A percentile compares a stretch with the other conserved stretches of the same genome.
Evolutionary conservation across 768 basidiomycete genomes (phyloP).

Genomic region (Asterophora parasitica): DNA sequence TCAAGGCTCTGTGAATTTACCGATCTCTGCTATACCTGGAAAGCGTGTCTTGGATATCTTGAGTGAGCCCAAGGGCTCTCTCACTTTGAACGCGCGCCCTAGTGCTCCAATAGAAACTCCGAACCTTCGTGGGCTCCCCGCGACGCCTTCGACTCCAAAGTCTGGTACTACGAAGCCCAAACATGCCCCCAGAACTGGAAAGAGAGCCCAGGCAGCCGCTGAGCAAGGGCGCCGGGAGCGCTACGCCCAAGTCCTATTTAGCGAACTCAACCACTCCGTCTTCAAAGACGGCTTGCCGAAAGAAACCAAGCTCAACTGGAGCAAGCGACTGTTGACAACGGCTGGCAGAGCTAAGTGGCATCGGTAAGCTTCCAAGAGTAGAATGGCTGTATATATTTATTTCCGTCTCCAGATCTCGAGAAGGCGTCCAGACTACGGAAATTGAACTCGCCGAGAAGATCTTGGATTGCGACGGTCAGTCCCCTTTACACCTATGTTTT

Average conservation of each 20-base stretch:
- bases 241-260: constrained; percentile 59
- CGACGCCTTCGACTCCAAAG: background rate
- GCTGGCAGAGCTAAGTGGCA: constrained; percentile 69
- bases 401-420: constrained; percentile 46
- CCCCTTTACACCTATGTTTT: background rate
- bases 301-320: constrained; percentile 61
- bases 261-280: constrained; percentile 51
- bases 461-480: constrained; percentile 66
- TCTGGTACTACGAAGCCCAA: constrained; percentile 3
- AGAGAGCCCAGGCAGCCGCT: constrained; percentile 38
- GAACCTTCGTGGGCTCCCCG: background rate
- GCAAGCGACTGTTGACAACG: constrained; percentile 56
- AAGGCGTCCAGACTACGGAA: constrained; percentile 53
- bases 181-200: constrained; percentile 19
- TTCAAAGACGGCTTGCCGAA: constrained; percentile 53
- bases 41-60: constrained; percentile 4
- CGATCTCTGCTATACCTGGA: constrained; percentile 5
- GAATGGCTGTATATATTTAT: background rate
- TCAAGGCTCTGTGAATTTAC: constrained; percentile 7
- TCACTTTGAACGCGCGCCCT: background rate
- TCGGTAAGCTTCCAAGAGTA: constrained; percentile 31
- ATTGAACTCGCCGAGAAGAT: constrained; percentile 85
- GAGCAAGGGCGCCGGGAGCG: constrained; percentile 40
- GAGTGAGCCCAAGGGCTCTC: background rate
- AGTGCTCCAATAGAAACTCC: background rate